Base-by-base conservation (phyloP, 2,329 filamentous ascomycete genomes). In the Colletotrichum costaricense region DNA sequence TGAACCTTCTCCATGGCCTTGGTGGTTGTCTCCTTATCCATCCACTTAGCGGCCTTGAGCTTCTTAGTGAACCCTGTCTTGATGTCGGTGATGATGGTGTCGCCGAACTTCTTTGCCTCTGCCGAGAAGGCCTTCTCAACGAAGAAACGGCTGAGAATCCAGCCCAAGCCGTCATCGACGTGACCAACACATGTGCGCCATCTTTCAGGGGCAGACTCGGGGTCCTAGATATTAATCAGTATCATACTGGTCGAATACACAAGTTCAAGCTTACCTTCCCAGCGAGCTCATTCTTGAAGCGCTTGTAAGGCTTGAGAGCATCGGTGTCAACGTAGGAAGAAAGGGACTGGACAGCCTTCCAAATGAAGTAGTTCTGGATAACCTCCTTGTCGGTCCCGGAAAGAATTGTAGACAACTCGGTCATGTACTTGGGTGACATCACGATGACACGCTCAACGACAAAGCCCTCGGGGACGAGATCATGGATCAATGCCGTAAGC, bases 121-220 rank as follows among this genome's bases (percentile, higher is more conserved):
- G 91, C 87, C 0, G 91, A 90, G 77, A 94, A 94, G 1, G 91
- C 88, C 62, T 90, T 89, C 74, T 94, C 88, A 2, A 94, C 86
- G 75, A 92, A 95, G 82, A 94, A 94, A 26, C 91, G 89, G 78
- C 91, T 92, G 19, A 93, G 82, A 62, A 93, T 91, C 92, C 92
- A 94, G 2, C 88, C 88, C 26, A 94, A 80, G 5, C 88, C 87
- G 26, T 81, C 79, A 75, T 93, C 90, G 5, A 92, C 86, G 42
- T 87, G 85, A 8, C 79, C 79, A 33, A 93, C 86, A 76, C 92
- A 94, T 7, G 86, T 91, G 76, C 91, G 87, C 92, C 92, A 93
- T 62, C 92, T 86, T 77, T 94, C 92, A 16, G 90, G 83, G 24
- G 85, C 86, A 2, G 91, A 89, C 64, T 92, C 86, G 0, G 91